Evolutionary conservation across 1,139 yeast species (phyloP), one percentile per base, ranked within the genome.

Genomic region (Nakaseomyces sp.): DNA sequence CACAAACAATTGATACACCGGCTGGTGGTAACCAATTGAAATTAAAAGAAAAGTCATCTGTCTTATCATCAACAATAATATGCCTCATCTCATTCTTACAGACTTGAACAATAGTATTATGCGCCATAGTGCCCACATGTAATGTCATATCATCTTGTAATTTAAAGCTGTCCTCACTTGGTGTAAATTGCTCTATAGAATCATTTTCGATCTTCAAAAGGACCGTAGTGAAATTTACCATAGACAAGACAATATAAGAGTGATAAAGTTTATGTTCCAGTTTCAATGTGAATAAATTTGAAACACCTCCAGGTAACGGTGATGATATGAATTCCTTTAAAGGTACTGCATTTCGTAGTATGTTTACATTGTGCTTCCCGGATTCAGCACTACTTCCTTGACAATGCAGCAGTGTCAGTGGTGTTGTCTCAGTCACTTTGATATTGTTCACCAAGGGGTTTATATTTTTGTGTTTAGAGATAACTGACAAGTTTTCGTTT

Each of bases 11-110:
- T 25, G 74, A 68, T 13, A 82, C 77, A 5, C 94, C 95, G 0
- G 82, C 81, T 0, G 96, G 95, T 1, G 96, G 87, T 35, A 66
- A 70, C 98, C 98, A 91, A 50, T 84, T 84, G 6, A 77, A 69
- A 22, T 52, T 51, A 24, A 43, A 36, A 4, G 43, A 33, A 28
- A 48, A 53, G 2, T 44, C 52, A 19, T 43, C 41, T 1, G 51
- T 33, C 12, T 58, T 53, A 1, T 52, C 49, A 19, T 58, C 56
- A 25, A 69, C 68, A 4, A 67, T 62, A 3, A 88, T 69, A 53
- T 84, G 89, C 15, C 81, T 70, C 24, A 91, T 68, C n/a, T 93
- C 95, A 50, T 76, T 72, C 0, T 78, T 55, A 58, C 85, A 83
- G 1, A 89, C 72, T 58, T 91, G 98, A 3, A 82, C 74, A 0